These are phyloP conservation scores for Botrytis hyacinthi DNA, from an alignment of 2,329 filamentous ascomycete species.

Conservation along the genomic window DNA sequence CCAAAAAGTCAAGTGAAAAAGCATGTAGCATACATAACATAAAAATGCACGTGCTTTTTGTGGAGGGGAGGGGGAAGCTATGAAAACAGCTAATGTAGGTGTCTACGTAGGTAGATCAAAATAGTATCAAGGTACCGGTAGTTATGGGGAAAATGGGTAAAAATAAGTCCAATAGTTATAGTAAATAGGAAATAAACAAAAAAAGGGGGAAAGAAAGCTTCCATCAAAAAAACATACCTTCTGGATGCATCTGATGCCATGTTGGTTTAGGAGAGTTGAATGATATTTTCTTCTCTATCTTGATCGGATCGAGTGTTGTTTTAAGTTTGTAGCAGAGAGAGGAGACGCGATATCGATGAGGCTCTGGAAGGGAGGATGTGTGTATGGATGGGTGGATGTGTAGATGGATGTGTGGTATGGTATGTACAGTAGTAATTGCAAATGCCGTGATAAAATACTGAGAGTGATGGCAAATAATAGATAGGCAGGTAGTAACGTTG, in stretches of 20 bases:
- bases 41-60: constrained; percentile 22
- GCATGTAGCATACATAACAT: background rate
- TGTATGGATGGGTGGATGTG: too few species aligned
- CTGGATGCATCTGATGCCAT: constrained; percentile 37
- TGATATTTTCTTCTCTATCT: background rate
- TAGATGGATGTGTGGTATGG: background rate
- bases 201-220: background rate
- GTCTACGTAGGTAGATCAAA: constrained; percentile 5
- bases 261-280: background rate
- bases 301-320: background rate
- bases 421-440: background rate
- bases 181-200: background rate
- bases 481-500: background rate
- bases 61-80: constrained; percentile 22
- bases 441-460: background rate
- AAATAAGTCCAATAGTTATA: background rate
- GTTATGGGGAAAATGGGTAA: background rate
- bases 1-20: background rate
- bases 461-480: constrained; percentile 6
- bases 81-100: constrained; percentile 12
- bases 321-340: background rate
- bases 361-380: background rate
- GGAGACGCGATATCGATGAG: background rate
- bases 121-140: background rate
- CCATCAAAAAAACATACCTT: constrained; percentile 28